Evolutionary conservation across 441 rosid genomes (phyloP).

Genomic region (Caryocar brasiliense): DNA sequence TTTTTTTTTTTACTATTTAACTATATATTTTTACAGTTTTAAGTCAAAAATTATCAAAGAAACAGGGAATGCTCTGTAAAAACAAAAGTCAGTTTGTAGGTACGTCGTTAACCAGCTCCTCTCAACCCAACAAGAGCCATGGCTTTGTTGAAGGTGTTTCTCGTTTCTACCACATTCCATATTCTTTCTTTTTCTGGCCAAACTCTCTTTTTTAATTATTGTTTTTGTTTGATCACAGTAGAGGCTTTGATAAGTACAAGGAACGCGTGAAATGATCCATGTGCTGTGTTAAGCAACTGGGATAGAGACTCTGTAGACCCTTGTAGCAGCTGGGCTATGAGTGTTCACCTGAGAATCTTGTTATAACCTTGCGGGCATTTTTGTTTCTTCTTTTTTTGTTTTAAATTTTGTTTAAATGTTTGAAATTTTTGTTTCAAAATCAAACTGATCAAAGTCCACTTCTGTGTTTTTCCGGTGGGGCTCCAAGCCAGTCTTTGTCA

Average conservation of each 20-base stretch:
- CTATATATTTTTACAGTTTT: too few species aligned
- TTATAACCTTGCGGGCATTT: conserved; percentile 54
- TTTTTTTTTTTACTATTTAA: too few species aligned
- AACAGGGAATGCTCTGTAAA: too few species aligned
- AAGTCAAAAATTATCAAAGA: too few species aligned
- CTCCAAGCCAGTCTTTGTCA: conserved; percentile 83
- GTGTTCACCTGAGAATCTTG: conserved; percentile 75
- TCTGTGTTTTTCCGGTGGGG: conserved; percentile 46
- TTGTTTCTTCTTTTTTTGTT: background rate
- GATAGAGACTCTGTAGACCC: conserved; percentile 91
- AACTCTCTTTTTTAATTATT: background rate
- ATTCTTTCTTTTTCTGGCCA: too few species aligned
- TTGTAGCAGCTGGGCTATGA: conserved; percentile 92
- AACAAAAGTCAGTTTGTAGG: too few species aligned
- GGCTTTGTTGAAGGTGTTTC: too few species aligned
- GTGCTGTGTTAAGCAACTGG: conserved; percentile 79
- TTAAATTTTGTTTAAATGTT: background rate
- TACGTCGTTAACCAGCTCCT: too few species aligned
- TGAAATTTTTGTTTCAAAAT: background rate
- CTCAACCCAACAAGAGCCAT: too few species aligned
- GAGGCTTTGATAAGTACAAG: conserved; percentile 62
- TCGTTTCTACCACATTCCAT: too few species aligned
- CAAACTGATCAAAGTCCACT: background rate
- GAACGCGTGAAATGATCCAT: conserved; percentile 52
- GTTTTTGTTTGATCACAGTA: conserved; percentile 29